Evolutionary conservation across 768 basidiomycete species (phyloP).

Genomic region (Peribolospora kevripleyi): DNA sequence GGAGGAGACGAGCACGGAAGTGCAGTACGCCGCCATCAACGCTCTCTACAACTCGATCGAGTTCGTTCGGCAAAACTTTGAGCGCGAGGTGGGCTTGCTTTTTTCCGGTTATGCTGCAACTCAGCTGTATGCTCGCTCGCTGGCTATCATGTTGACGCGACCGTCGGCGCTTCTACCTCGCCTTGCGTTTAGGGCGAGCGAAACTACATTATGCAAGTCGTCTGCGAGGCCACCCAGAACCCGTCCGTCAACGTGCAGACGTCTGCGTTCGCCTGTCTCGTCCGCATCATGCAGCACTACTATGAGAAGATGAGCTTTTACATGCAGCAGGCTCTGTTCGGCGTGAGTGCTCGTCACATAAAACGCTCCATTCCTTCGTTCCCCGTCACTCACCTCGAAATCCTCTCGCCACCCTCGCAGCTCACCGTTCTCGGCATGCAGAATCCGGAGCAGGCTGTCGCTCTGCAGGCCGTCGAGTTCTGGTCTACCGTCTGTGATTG

Average conservation of each 20-base stretch:
- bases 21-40: conserved; percentile 77
- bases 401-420: conserved; percentile 24
- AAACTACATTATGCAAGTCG: conserved; percentile 99
- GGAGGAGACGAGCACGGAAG: conserved; percentile 72
- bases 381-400: conserved; percentile 1
- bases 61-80: conserved; percentile 93
- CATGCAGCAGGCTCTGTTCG: conserved; percentile 97
- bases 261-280: conserved; percentile 85
- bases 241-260: conserved; percentile 57
- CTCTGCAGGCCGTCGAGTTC: conserved; percentile 90
- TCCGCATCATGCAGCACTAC: conserved; percentile 89
- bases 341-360: conserved; percentile 32
- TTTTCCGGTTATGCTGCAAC: neutral
- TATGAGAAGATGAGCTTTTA: conserved; percentile 98
- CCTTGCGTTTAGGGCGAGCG: conserved; percentile 52
- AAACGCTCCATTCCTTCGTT: neutral
- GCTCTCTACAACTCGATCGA: conserved; percentile 87
- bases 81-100: conserved; percentile 51
- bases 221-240: conserved; percentile 93
- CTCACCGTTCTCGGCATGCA: conserved; percentile 96
- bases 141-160: neutral
- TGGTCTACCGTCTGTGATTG: conserved; percentile 99
- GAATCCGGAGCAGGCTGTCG: conserved; percentile 66
- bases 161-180: neutral
- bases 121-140: too few relatives aligned